Percentiles rank a stretch among this genome's conserved stretches.
phyloP scores from a whole-genome alignment of 441 rosid species.

The Adansonia gregorii region DNA sequence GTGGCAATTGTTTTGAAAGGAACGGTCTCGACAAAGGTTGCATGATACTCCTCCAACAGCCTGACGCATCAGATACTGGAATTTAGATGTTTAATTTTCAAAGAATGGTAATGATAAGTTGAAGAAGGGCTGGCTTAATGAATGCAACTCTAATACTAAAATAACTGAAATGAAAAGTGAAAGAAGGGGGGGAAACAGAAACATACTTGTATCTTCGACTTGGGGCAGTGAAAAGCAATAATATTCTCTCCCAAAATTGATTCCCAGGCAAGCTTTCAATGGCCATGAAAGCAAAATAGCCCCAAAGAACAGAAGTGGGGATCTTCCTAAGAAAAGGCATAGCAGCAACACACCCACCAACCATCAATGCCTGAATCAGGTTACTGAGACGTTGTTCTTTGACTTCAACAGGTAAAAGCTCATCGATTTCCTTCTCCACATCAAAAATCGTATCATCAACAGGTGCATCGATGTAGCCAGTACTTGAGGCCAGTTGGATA shows the following conservation, averaged over 20 bases:
- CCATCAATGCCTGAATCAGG: slow-evolving; percentile 78
- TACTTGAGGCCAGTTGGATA: slow-evolving; percentile 61
- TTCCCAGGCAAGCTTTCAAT: slow-evolving; percentile 81
- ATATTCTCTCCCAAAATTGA: slow-evolving; percentile 80
- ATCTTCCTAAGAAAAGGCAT: slow-evolving; percentile 76
- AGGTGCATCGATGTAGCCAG: slow-evolving; percentile 72
- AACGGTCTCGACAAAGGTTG: slow-evolving; percentile 66
- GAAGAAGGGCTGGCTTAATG: too few species aligned
- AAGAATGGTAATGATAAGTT: slow-evolving; percentile 3
- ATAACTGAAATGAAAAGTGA: not conserved
- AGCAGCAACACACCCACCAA: slow-evolving; percentile 69
- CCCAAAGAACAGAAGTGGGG: slow-evolving; percentile 81
- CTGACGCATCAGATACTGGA: slow-evolving; percentile 38
- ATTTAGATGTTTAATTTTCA: slow-evolving; percentile 18
- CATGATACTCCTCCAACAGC: slow-evolving; percentile 61
- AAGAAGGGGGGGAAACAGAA: not conserved
- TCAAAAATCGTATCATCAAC: slow-evolving; percentile 67
- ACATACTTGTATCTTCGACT: slow-evolving; percentile 74
- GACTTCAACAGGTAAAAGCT: slow-evolving; percentile 73
- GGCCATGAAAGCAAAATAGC: slow-evolving; percentile 85
- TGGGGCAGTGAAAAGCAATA: slow-evolving; percentile 75
- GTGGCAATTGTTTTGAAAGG: slow-evolving; percentile 63
- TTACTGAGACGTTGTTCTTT: slow-evolving; percentile 80
- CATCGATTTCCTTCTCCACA: slow-evolving; percentile 71
- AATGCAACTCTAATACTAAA: not conserved